Percentiles rank a stretch among this genome's conserved stretches.
Evolutionary conservation across 768 basidiomycete species (phyloP).

Genomic region (Mycena crocata): DNA sequence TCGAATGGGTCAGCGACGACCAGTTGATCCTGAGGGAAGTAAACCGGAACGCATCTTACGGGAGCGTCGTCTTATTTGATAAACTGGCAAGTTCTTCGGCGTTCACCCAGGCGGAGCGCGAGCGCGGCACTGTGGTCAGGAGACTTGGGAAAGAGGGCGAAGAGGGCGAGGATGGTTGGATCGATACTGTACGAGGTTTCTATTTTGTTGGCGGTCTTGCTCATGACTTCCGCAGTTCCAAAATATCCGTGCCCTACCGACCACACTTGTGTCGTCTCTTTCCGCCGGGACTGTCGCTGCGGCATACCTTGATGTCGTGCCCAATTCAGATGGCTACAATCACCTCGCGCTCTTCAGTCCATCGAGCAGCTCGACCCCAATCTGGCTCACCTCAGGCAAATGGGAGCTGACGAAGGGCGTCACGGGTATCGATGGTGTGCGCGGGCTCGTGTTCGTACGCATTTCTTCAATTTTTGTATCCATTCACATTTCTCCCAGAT

Average conservation of each 20-base stretch:
- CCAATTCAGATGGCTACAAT: conserved; percentile 83
- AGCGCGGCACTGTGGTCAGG: conserved; percentile 71
- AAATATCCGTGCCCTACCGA: conserved; percentile 70
- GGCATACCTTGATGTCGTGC: conserved; percentile 93
- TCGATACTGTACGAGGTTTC: conserved; percentile 76
- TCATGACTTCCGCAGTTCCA: conserved; percentile 55
- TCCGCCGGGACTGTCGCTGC: conserved; percentile 44
- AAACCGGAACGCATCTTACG: conserved; percentile 84
- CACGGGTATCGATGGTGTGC: conserved; percentile 74
- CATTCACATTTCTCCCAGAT: conserved; percentile 60
- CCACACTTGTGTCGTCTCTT: conserved; percentile 19
- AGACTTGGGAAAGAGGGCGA: conserved; percentile 86
- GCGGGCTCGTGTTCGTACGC: conserved; percentile 75
- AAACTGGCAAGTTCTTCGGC: conserved; percentile 45
- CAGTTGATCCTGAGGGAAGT: conserved; percentile 88
- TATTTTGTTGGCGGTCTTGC: background rate
- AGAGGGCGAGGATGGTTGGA: conserved; percentile 94
- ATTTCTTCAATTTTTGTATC: conserved; percentile 13
- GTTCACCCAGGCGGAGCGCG: conserved; percentile 40
- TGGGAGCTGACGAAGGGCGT: conserved; percentile 92
- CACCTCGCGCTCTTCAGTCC: conserved; percentile 95
- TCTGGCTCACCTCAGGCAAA: conserved; percentile 85
- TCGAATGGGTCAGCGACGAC: conserved; percentile 87
- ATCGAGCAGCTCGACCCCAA: conserved; percentile 74
- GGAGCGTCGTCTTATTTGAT: conserved; percentile 85